Percentiles rank a stretch among this genome's conserved stretches.
These are phyloP conservation scores for Penicillium arizonense DNA, from an alignment of 495 filamentous ascomycete genomes.

Conservation along the genomic window DNA sequence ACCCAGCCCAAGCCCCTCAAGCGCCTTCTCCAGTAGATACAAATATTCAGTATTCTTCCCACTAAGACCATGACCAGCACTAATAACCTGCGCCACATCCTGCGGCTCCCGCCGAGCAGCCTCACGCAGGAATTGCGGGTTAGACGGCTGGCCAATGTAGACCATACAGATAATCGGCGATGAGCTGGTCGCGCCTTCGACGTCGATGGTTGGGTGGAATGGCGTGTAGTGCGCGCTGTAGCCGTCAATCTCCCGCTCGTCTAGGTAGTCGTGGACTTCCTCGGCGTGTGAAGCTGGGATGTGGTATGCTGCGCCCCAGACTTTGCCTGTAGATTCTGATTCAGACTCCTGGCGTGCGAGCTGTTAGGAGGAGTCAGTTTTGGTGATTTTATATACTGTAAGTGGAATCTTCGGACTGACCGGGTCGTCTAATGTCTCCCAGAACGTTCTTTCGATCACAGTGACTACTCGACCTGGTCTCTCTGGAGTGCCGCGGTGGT, in stretches of 20 bases:
- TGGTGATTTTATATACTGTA: neutral
- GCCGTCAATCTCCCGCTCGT: slow-evolving; percentile 96
- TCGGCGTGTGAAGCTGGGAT: slow-evolving; percentile 70
- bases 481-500: slow-evolving; percentile 89
- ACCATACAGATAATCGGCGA: slow-evolving; percentile 62
- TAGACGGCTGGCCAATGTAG: slow-evolving; percentile 92
- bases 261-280: slow-evolving; percentile 86
- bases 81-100: slow-evolving; percentile 81
- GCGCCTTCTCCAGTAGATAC: slow-evolving; percentile 72
- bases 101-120: slow-evolving; percentile 73
- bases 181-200: neutral
- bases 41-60: slow-evolving; percentile 93
- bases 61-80: slow-evolving; percentile 73
- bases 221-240: slow-evolving; percentile 88
- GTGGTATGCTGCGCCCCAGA: slow-evolving; percentile 94
- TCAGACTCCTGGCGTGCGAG: slow-evolving; percentile 34
- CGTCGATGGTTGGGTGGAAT: slow-evolving; percentile 57
- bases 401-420: slow-evolving; percentile 14
- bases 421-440: slow-evolving; percentile 72
- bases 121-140: slow-evolving; percentile 80
- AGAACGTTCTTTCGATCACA: slow-evolving; percentile 77
- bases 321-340: slow-evolving; percentile 52
- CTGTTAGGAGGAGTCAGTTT: slow-evolving; percentile 13
- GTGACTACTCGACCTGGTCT: slow-evolving; percentile 91
- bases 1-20: slow-evolving; percentile 71